A percentile compares a stretch with the other conserved stretches of the same genome.
Evolutionary conservation across 2,329 filamentous ascomycete species (phyloP).

Genomic region (Rachicladosporium sp.): DNA sequence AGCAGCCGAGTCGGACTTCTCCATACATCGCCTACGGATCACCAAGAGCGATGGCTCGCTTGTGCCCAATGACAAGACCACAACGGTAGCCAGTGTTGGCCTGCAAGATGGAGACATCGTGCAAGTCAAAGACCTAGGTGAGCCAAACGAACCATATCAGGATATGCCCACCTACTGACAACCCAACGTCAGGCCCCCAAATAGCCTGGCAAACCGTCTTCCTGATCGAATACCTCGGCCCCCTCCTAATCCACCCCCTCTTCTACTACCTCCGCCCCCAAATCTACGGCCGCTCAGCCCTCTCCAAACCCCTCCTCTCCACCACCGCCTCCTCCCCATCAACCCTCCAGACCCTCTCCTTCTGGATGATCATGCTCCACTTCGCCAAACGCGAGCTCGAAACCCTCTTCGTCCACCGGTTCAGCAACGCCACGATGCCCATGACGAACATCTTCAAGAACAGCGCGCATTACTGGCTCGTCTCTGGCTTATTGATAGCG

Average conservation of each 20-base stretch:
- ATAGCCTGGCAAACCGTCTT: constrained; percentile 90
- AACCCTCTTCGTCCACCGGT: constrained; percentile 88
- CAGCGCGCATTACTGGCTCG: constrained; percentile 82
- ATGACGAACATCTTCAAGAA: constrained; percentile 86
- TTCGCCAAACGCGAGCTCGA: constrained; percentile 93
- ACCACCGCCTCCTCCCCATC: constrained; percentile 34
- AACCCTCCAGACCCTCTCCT: constrained; percentile 58
- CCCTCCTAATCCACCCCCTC: constrained; percentile 72
- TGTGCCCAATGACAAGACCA: constrained; percentile 42
- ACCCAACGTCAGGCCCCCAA: no score
- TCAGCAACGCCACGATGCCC: constrained; percentile 95
- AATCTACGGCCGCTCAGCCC: constrained; percentile 42
- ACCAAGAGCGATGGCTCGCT: constrained; percentile 52
- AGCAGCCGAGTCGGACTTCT: constrained; percentile 41
- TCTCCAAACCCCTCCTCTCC: constrained; percentile 17
- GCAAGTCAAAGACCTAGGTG: constrained; percentile 89
- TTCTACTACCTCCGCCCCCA: constrained; percentile 59
- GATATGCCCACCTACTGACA: no score
- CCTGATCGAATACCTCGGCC: constrained; percentile 87
- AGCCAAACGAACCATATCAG: constrained; percentile 14
- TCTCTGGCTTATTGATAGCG: constrained; percentile 69
- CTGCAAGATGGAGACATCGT: constrained; percentile 50
- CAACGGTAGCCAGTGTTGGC: constrained; percentile 42
- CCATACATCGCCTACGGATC: constrained; percentile 48
- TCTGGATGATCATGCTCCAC: constrained; percentile 64